phyloP scores from a whole-genome alignment of 345 rosid species.

The Excoecaria cochinchinensis region DNA sequence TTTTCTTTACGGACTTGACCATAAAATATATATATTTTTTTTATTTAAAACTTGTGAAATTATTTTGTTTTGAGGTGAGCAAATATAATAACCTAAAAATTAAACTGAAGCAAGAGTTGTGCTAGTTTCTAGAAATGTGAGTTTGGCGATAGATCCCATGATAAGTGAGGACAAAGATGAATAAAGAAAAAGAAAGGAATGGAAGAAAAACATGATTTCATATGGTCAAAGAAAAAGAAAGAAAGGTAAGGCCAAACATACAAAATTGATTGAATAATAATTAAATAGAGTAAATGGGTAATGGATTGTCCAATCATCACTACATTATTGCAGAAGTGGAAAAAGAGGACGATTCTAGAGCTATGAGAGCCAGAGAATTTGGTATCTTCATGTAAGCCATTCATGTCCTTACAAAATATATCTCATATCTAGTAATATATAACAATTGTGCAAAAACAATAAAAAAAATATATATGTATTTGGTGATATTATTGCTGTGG shows the following conservation, averaged over 20 bases:
- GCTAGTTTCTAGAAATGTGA: too few species aligned
- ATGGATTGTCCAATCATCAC: conserved; percentile 14
- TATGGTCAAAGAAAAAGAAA: neutral
- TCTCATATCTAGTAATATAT: neutral
- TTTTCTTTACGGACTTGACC: too few species aligned
- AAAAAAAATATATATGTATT: neutral
- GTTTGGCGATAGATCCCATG: too few species aligned
- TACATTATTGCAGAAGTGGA: neutral
- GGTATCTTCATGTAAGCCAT: neutral
- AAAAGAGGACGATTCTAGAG: neutral
- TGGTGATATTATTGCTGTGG: neutral
- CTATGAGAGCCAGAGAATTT: neutral
- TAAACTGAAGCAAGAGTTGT: too few species aligned
- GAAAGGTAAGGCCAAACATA: neutral
- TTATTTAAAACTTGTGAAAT: too few species aligned
- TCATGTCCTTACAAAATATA: neutral
- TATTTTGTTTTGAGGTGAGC: too few species aligned
- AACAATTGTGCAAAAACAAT: neutral
- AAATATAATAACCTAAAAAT: too few species aligned
- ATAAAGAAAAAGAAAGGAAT: too few species aligned
- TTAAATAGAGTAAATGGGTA: neutral
- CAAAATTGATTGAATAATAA: neutral
- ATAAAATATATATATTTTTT: too few species aligned
- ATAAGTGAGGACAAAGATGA: too few species aligned
- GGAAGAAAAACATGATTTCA: too few species aligned